Evolutionary conservation across 108 stramenopile species (phyloP).

Genomic region (Nitzschia sp.): DNA sequence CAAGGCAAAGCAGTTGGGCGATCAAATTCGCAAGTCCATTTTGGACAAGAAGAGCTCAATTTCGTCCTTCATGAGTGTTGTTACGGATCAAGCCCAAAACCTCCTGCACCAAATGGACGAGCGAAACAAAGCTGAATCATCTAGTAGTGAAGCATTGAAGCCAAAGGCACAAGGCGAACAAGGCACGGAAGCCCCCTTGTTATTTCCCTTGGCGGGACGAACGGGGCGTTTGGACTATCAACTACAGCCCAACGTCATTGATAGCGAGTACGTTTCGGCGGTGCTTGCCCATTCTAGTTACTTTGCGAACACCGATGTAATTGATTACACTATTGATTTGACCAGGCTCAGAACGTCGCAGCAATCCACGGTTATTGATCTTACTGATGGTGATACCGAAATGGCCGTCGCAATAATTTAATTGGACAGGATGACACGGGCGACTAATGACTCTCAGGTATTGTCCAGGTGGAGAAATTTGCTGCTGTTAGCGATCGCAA

Average conservation of each 20-base stretch:
- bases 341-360: neutral
- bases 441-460: too few relatives aligned
- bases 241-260: constrained; percentile 72
- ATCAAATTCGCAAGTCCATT: constrained; percentile 52
- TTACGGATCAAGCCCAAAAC: constrained; percentile 23
- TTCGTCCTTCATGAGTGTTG: constrained; percentile 8
- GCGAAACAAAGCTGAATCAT: neutral
- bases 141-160: neutral
- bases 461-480: neutral
- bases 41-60: constrained; percentile 11
- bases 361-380: constrained; percentile 9
- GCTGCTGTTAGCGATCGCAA: neutral
- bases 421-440: neutral
- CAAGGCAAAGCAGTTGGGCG: constrained; percentile 70
- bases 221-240: constrained; percentile 49
- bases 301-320: constrained; percentile 61
- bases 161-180: neutral
- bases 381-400: constrained; percentile 3
- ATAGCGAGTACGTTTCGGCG: constrained; percentile 80
- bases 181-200: neutral
- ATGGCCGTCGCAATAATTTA: neutral
- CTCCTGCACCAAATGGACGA: constrained; percentile 22
- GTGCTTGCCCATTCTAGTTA: constrained; percentile 72
- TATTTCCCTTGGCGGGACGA: constrained; percentile 68
- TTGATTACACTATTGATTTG: constrained; percentile 68